phyloP scores from a whole-genome alignment of 2,329 filamentous ascomycete species.

The Paecilomyces dactylethromorphus region DNA sequence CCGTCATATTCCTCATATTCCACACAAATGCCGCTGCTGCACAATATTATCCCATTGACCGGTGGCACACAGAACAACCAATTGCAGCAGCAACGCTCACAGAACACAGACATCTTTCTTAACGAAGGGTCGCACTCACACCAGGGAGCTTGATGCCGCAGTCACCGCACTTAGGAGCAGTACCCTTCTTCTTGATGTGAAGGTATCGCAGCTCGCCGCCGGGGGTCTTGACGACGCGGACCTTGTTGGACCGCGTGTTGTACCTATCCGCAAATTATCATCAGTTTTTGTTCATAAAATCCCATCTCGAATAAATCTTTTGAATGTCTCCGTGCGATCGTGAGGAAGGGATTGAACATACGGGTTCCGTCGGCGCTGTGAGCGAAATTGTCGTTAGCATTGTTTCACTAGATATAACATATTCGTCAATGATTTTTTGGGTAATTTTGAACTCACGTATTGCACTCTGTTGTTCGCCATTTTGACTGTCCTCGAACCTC shows the following conservation, averaged over 20 bases:
- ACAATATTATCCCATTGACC: slow-evolving; percentile 1
- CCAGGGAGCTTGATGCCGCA: slow-evolving; percentile 96
- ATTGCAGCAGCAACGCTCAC: neutral
- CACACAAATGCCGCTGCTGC: neutral
- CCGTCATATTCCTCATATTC: neutral
- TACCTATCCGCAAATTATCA: slow-evolving; percentile 55
- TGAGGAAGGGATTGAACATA: slow-evolving; percentile 45
- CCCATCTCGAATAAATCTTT: neutral
- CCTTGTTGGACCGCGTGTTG: slow-evolving; percentile 98
- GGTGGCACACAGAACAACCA: slow-evolving; percentile 1
- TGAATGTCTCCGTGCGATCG: neutral
- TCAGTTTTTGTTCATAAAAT: slow-evolving; percentile 22
- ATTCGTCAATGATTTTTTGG: neutral
- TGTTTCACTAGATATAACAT: neutral
- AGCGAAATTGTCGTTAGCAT: slow-evolving; percentile 21
- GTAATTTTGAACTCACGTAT: slow-evolving; percentile 32
- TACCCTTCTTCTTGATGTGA: slow-evolving; percentile 99
- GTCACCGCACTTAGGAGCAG: slow-evolving; percentile 98
- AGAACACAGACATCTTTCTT: neutral
- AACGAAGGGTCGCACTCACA: slow-evolving; percentile 59
- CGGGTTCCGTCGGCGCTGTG: slow-evolving; percentile 70
- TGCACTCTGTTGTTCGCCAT: slow-evolving; percentile 49
- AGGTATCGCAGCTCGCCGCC: slow-evolving; percentile 93
- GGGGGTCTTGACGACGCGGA: slow-evolving; percentile 91
- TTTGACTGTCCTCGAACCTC: slow-evolving; percentile 41